phyloP scores from a whole-genome alignment of 2,329 filamentous ascomycete species.

The Penicillium vulpinum region DNA sequence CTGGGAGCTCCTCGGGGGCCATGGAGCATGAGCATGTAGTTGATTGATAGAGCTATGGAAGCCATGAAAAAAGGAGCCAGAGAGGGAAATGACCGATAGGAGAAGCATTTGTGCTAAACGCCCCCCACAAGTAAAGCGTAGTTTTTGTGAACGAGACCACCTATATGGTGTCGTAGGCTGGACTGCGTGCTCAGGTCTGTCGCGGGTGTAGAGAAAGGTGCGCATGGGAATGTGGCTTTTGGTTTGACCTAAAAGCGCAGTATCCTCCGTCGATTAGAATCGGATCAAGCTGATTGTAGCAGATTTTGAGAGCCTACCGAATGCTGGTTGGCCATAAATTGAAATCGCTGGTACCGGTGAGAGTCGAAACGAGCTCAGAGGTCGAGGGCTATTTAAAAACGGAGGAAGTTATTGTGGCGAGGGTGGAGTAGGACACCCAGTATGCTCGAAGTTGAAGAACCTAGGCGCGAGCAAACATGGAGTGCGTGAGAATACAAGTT shows the following conservation, averaged over 20 bases:
- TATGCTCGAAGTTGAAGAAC: no score
- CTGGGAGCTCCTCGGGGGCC: not conserved
- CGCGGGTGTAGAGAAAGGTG: not conserved
- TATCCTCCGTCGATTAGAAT: not conserved
- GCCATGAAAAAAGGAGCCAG: not conserved
- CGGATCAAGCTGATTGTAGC: not conserved
- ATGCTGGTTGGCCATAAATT: no score
- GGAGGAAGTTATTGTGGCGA: no score
- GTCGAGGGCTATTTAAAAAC: no score
- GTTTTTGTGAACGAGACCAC: not conserved
- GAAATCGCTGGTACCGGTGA: no score
- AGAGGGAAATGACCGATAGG: not conserved
- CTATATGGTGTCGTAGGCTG: not conserved
- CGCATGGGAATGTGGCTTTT: not conserved
- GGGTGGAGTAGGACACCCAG: no score
- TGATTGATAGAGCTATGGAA: no score
- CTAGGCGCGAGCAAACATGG: no score
- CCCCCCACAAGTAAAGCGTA: not conserved
- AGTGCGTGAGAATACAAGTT: not conserved
- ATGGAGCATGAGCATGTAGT: not conserved
- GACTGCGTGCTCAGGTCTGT: not conserved
- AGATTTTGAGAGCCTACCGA: no score
- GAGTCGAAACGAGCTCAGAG: no score
- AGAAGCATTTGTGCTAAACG: not conserved
- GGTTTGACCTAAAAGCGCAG: not conserved